Evolutionary conservation across 768 basidiomycete species (phyloP).

Genomic region (Mycena venus): DNA sequence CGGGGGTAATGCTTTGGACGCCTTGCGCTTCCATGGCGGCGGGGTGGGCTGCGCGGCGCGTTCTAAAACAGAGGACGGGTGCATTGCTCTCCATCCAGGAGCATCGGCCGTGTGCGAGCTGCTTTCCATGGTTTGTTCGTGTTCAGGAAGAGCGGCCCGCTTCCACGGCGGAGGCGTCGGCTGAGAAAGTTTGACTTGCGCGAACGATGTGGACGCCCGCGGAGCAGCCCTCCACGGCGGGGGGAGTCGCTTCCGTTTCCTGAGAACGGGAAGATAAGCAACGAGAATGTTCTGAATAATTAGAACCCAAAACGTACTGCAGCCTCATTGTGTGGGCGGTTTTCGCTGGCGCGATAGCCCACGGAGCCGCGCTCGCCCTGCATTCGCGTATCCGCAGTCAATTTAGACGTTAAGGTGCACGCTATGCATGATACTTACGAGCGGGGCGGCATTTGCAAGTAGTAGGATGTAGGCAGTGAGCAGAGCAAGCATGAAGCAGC

Average conservation of each 20-base stretch:
- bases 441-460: constrained; percentile 6
- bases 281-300: constrained; percentile 3
- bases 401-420: not conserved
- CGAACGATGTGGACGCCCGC: not conserved
- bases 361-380: constrained; percentile 15
- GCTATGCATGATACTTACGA: constrained; percentile 6
- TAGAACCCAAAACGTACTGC: not conserved
- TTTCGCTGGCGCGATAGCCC: not conserved
- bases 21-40: not conserved
- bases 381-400: constrained; percentile 7
- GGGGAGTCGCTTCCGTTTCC: not conserved
- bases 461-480: not conserved
- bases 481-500: not conserved
- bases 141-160: not conserved
- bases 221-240: not conserved
- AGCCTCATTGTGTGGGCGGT: not conserved
- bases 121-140: too few relatives aligned
- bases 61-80: not conserved
- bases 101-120: not conserved
- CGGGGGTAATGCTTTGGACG: not conserved
- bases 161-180: not conserved
- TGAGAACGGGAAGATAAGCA: constrained; percentile 1
- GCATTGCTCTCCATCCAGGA: not conserved
- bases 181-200: not conserved
- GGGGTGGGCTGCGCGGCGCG: not conserved